These are phyloP conservation scores for Penicillium sp. DNA, from an alignment of 2,329 filamentous ascomycete species.

Conservation along the genomic window DNA sequence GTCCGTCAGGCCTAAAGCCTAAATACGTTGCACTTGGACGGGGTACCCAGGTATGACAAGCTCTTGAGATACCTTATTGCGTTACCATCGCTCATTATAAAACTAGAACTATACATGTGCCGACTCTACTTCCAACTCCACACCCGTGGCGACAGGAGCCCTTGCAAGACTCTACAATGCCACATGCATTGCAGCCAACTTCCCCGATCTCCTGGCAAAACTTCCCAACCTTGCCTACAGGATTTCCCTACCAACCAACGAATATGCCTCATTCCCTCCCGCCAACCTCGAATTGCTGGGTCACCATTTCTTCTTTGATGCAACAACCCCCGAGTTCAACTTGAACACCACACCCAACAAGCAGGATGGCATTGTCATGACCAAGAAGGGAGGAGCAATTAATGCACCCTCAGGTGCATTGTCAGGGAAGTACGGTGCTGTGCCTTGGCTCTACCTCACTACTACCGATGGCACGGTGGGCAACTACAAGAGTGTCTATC, in stretches of 20 bases:
- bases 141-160: conserved; percentile 68
- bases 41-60: conserved; percentile 59
- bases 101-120: conserved; percentile 86
- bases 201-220: conserved; percentile 63
- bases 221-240: conserved; percentile 68
- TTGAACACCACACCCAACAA: conserved; percentile 57
- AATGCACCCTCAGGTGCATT: conserved; percentile 62
- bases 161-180: conserved; percentile 84
- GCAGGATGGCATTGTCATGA: conserved; percentile 56
- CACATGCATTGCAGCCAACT: conserved; percentile 70
- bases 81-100: conserved; percentile 11
- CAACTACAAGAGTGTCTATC: conserved; percentile 72
- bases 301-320: conserved; percentile 75
- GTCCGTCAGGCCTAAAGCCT: conserved; percentile 60
- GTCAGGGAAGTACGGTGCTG: conserved; percentile 63
- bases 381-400: conserved; percentile 60
- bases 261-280: conserved; percentile 44
- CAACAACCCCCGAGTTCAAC: conserved; percentile 75
- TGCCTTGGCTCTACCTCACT: conserved; percentile 75
- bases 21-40: conserved; percentile 81
- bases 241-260: conserved; percentile 54
- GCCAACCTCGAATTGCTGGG: conserved; percentile 66
- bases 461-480: conserved; percentile 56
- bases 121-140: conserved; percentile 56
- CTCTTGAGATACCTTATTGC: background rate